Evolutionary conservation across 2,329 filamentous ascomycete species (phyloP).

Genomic region (Chaetomiaceae sp.): DNA sequence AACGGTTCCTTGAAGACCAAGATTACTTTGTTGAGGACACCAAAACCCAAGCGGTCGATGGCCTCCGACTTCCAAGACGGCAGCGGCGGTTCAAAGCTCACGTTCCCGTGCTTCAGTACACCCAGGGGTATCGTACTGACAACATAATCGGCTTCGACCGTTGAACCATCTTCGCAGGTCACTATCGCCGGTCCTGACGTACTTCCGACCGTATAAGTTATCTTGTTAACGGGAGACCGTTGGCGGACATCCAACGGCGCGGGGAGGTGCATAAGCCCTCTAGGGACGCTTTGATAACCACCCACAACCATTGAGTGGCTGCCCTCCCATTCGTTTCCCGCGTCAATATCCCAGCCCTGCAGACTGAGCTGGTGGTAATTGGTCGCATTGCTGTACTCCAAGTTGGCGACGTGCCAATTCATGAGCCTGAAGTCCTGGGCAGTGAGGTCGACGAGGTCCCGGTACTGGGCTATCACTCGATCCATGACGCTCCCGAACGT

Average conservation of each 20-base stretch:
- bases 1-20: conserved; percentile 84
- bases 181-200: conserved; percentile 49
- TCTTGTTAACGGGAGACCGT: conserved; percentile 63
- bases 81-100: conserved; percentile 86
- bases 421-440: conserved; percentile 83
- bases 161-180: conserved; percentile 70
- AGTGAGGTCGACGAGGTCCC: conserved; percentile 71
- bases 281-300: conserved; percentile 89
- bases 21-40: conserved; percentile 90
- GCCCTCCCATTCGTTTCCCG: conserved; percentile 95
- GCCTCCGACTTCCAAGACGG: conserved; percentile 78
- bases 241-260: conserved; percentile 70
- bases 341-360: conserved; percentile 91
- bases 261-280: conserved; percentile 74
- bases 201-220: conserved; percentile 54
- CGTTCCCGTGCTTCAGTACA: conserved; percentile 74
- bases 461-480: conserved; percentile 83
- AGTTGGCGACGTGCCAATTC: conserved; percentile 97
- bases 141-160: conserved; percentile 80
- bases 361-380: conserved; percentile 84
- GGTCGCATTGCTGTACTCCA: conserved; percentile 94
- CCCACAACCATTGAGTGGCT: conserved; percentile 89
- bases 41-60: conserved; percentile 82
- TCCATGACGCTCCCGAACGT: conserved; percentile 90
- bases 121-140: conserved; percentile 86